A percentile compares a stretch with the other conserved stretches of the same genome.
phyloP scores from a whole-genome alignment of 2,329 filamentous ascomycete species.

The Thielaviopsis musarum region DNA sequence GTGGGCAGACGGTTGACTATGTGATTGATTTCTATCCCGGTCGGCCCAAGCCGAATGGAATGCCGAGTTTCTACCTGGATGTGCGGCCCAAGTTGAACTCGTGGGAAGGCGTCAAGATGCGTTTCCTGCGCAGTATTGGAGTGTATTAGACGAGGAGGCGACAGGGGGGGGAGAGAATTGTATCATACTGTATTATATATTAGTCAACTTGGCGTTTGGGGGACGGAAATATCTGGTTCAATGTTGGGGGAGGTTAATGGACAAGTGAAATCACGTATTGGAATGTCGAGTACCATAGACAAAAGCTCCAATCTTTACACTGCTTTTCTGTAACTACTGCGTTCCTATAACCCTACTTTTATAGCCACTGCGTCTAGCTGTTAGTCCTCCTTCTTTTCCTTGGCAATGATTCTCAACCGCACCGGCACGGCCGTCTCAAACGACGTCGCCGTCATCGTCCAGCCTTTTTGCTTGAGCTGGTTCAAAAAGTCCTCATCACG shows the following conservation, averaged over 20 bases:
- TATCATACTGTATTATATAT: constrained; percentile 15
- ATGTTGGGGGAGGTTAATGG: not conserved
- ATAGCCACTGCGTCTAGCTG: too few species aligned
- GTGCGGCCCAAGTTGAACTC: constrained; percentile 52
- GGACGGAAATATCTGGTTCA: not conserved
- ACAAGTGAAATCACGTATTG: not conserved
- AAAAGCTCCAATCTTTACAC: not conserved
- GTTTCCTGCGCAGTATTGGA: constrained; percentile 33
- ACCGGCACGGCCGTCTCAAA: constrained; percentile 23
- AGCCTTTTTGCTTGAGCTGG: constrained; percentile 18
- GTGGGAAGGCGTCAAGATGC: constrained; percentile 53
- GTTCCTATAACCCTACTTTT: not conserved
- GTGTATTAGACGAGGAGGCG: constrained; percentile 22
- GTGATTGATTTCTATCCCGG: constrained; percentile 97
- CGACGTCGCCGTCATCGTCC: constrained; percentile 21
- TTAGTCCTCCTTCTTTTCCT: constrained; percentile 6
- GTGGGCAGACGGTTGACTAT: constrained; percentile 73
- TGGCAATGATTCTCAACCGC: constrained; percentile 15
- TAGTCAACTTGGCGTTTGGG: constrained; percentile 15
- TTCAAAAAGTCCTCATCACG: constrained; percentile 17
- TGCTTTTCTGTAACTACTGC: too few species aligned
- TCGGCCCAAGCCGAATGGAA: constrained; percentile 22
- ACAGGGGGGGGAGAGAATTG: constrained; percentile 2
- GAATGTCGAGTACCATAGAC: not conserved
- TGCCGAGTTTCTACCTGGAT: constrained; percentile 48